Evolutionary conservation across 345 rosid genomes (phyloP).

Genomic region (Firmiana major): DNA sequence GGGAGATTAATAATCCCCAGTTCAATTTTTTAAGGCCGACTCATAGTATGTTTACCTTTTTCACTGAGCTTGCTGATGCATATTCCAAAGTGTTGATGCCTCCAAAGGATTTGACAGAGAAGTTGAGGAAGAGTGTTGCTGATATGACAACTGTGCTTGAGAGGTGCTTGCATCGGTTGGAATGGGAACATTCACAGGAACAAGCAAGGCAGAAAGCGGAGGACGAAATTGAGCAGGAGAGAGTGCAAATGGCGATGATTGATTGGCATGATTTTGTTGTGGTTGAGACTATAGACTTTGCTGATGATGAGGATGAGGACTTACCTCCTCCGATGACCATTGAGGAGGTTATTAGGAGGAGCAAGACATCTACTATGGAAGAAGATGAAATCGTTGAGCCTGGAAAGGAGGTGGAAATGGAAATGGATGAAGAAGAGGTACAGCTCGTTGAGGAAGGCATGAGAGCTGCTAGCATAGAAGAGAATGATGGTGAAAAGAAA

Average conservation of each 20-base stretch:
- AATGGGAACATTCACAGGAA: slow-evolving; percentile 85
- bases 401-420: slow-evolving; percentile 91
- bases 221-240: slow-evolving; percentile 84
- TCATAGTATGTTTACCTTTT: slow-evolving; percentile 81
- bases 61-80: slow-evolving; percentile 73
- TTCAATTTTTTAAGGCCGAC: slow-evolving; percentile 85
- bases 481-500: slow-evolving; percentile 41
- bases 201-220: slow-evolving; percentile 82
- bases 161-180: slow-evolving; percentile 75
- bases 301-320: slow-evolving; percentile 86
- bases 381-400: slow-evolving; percentile 74
- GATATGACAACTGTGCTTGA: slow-evolving; percentile 81
- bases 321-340: slow-evolving; percentile 83
- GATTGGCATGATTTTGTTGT: slow-evolving; percentile 95
- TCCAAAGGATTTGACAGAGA: slow-evolving; percentile 61
- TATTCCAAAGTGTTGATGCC: slow-evolving; percentile 83
- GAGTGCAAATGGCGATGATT: slow-evolving; percentile 85
- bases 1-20: slow-evolving; percentile 72
- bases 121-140: slow-evolving; percentile 46
- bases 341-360: slow-evolving; percentile 78
- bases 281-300: slow-evolving; percentile 81
- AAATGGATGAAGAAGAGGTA: slow-evolving; percentile 92
- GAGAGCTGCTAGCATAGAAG: slow-evolving; percentile 64
- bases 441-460: slow-evolving; percentile 89
- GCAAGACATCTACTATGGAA: slow-evolving; percentile 61